phyloP scores from a whole-genome alignment of 768 basidiomycete genomes.

The Tricholoma sp. region DNA sequence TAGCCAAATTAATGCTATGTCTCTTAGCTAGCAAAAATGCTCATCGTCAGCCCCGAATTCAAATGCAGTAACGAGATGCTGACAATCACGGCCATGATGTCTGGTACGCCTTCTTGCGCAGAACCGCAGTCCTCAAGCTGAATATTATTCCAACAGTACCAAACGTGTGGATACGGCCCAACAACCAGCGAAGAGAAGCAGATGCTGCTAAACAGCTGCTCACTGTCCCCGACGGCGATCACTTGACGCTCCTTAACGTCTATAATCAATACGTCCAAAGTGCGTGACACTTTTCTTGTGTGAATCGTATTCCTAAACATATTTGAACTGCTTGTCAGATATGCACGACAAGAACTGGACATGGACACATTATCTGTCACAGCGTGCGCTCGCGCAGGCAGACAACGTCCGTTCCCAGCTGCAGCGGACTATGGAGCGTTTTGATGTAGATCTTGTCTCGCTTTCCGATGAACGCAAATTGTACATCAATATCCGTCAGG shows the following conservation, averaged over 20 bases:
- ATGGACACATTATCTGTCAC: constrained; percentile 85
- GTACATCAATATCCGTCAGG: constrained; percentile 71
- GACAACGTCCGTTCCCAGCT: constrained; percentile 92
- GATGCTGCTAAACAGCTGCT: constrained; percentile 87
- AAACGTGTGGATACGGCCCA: constrained; percentile 91
- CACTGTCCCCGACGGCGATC: constrained; percentile 94
- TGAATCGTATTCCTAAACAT: background rate
- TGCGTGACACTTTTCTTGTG: constrained; percentile 28
- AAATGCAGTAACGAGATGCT: constrained; percentile 94
- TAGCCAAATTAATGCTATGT: constrained; percentile 1
- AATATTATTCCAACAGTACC: constrained; percentile 49
- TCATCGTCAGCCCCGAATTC: constrained; percentile 93
- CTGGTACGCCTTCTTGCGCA: constrained; percentile 44
- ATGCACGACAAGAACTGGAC: constrained; percentile 81
- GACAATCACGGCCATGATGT: constrained; percentile 95
- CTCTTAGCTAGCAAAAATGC: constrained; percentile 79
- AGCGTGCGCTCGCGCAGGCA: constrained; percentile 79
- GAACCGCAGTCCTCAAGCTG: background rate
- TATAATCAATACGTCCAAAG: constrained; percentile 89
- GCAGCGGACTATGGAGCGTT: constrained; percentile 87
- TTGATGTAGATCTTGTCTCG: constrained; percentile 72
- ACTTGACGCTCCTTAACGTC: constrained; percentile 90
- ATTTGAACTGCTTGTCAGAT: constrained; percentile 37
- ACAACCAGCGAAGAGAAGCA: constrained; percentile 83
- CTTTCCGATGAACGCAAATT: constrained; percentile 65